Evolutionary conservation across 2,329 filamentous ascomycete genomes (phyloP).

Genomic region (Ustulina deusta): DNA sequence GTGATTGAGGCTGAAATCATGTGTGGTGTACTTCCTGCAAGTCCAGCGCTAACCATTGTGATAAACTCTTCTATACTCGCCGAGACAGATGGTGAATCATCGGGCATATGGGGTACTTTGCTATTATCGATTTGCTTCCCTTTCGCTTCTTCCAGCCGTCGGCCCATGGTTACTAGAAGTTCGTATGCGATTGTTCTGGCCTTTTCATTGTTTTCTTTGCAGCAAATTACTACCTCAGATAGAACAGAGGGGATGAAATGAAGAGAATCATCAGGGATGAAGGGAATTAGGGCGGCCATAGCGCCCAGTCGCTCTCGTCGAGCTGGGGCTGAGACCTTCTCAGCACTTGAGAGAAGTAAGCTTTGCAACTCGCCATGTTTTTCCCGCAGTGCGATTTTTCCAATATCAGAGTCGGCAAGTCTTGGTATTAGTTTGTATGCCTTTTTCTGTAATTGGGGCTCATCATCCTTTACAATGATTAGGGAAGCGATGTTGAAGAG

Average conservation of each 20-base stretch:
- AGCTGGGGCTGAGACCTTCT: conserved; percentile 88
- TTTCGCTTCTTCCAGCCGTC: conserved; percentile 75
- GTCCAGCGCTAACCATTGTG: conserved; percentile 96
- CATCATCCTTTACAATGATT: conserved; percentile 82
- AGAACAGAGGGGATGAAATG: conserved; percentile 94
- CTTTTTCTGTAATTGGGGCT: conserved; percentile 97
- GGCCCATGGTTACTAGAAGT: conserved; percentile 87
- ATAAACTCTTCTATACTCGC: conserved; percentile 95
- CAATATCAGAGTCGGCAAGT: conserved; percentile 82
- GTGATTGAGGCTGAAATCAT: conserved; percentile 99
- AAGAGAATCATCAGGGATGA: conserved; percentile 80
- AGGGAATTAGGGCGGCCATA: conserved; percentile 82
- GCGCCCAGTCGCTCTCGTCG: conserved; percentile 87
- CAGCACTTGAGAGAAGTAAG: conserved; percentile 81
- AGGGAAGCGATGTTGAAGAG: conserved; percentile 89
- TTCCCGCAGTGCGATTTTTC: conserved; percentile 79
- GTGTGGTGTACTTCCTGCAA: conserved; percentile 92
- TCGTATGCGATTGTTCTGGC: conserved; percentile 91
- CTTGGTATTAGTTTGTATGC: conserved; percentile 98
- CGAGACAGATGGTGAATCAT: conserved; percentile 78
- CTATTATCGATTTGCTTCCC: conserved; percentile 84
- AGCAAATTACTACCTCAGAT: conserved; percentile 93
- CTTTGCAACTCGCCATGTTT: conserved; percentile 82
- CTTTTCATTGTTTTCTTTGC: conserved; percentile 98
- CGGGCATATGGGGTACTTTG: conserved; percentile 87